Base-by-base conservation (phyloP, 176 grass and related monocot genomes). In the Aegilops umbellulata region DNA sequence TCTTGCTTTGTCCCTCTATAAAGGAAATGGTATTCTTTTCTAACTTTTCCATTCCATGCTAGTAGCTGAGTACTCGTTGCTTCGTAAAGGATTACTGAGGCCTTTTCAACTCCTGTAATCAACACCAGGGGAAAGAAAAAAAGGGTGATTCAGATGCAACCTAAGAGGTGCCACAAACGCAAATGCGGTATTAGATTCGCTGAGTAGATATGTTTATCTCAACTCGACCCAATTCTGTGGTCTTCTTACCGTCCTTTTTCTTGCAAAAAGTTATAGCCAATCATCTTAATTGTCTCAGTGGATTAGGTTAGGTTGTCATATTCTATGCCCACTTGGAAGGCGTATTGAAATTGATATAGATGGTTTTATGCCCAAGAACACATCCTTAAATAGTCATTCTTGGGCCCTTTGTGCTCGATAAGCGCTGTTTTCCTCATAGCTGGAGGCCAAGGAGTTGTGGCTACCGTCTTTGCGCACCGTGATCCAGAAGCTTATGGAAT, bases 241-340 rank as follows among this genome's bases (percentile, higher is more conserved):
- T 25, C 77, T 72, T 78, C 51, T 82, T 69, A 26, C 51, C 64
- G 70, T 85, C 39, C 24, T 81, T 91, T 78, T 30, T 65, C 76
- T 63, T 58, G 42, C 63, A 72, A 78, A 86, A 77, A 81, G 55
- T 57, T 26, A 71, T 35, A 38, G 31, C 49, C 84, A 79, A 66
- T 86, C 88, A 78, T 83, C 42, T 69, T 87, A 80, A 57, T 85
- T 85, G 41, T 73, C 46, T 26, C 58, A 82, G 24, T 82, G 78
- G 86, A 78, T 91, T 91, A 88, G 57, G 78, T 91, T 91, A 85
- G 57, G 71, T 78, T 82, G 80, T 12, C 76, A 85, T 88, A 91
- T 88, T 88, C 82, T 82, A 24, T 91, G 14, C 82, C 82, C 86
- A 88, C 82, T 91, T 35, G 14, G 64, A 27, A 65, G 41, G 77